Evolutionary conservation across 441 rosid species (phyloP).

Genomic region (Kokia cookei): DNA sequence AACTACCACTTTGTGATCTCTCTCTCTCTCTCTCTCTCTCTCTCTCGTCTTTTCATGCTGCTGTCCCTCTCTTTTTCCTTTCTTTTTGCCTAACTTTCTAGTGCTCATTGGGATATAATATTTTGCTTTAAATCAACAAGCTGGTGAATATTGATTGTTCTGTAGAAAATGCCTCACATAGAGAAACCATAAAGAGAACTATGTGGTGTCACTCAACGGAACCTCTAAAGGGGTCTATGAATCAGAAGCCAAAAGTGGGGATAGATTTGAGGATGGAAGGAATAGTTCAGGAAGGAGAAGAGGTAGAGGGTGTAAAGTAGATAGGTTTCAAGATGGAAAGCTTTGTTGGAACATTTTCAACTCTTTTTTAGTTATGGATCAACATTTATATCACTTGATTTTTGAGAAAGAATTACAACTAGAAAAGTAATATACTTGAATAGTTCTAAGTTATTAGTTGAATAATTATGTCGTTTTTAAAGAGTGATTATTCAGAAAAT

Average conservation of each 20-base stretch:
- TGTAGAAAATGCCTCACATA: conserved; percentile 16
- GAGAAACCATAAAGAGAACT: conserved; percentile 14
- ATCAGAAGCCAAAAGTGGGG: conserved; percentile 9
- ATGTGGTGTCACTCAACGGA: conserved; percentile 4
- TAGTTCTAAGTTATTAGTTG: too few species aligned
- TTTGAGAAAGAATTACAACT: too few species aligned
- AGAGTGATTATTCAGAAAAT: too few species aligned
- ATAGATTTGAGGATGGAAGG: conserved; percentile 10
- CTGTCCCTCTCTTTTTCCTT: neutral
- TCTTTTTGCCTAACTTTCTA: neutral
- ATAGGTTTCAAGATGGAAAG: conserved; percentile 12
- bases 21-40: conserved; percentile 10
- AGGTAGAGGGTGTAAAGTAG: conserved; percentile 10
- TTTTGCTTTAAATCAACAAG: neutral
- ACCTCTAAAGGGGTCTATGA: conserved; percentile 6
- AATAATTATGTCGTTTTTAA: too few species aligned
- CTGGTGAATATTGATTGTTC: neutral
- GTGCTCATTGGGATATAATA: neutral
- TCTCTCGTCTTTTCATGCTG: conserved; percentile 8
- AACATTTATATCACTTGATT: too few species aligned
- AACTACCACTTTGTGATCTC: neutral
- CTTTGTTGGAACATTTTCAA: neutral
- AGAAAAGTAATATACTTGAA: too few species aligned
- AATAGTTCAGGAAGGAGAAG: conserved; percentile 8
- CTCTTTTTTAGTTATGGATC: too few species aligned